phyloP scores from a whole-genome alignment of 352 stramenopile genomes.

The Phytophthora pistaciae region DNA sequence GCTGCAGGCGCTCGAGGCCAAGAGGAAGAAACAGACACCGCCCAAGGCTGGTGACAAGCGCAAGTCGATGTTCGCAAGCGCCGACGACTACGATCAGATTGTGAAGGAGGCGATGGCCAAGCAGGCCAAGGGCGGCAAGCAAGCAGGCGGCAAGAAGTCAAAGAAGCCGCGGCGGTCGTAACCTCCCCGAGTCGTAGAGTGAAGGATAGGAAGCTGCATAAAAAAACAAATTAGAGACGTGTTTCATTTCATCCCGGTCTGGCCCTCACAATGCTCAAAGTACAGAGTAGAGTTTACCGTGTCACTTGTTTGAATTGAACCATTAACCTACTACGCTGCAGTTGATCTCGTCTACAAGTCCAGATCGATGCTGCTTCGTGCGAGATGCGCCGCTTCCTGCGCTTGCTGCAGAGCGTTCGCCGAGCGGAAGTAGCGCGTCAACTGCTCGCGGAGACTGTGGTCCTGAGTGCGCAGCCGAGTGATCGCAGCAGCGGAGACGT shows the following conservation, averaged over 20 bases:
- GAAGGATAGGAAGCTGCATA: slow-evolving; percentile 24
- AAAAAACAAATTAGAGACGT: slow-evolving; percentile 31
- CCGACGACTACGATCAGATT: slow-evolving; percentile 82
- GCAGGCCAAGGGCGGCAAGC: slow-evolving; percentile 41
- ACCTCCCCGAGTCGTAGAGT: slow-evolving; percentile 17
- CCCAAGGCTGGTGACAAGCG: slow-evolving; percentile 58
- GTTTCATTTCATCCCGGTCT: slow-evolving; percentile 17
- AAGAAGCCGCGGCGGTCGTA: slow-evolving; percentile 53
- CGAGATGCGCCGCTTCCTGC: slow-evolving; percentile 52
- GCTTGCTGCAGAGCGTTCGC: slow-evolving; percentile 62
- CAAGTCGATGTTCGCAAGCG: slow-evolving; percentile 77
- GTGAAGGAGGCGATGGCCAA: slow-evolving; percentile 72
- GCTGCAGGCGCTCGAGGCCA: slow-evolving; percentile 41
- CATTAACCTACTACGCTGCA: slow-evolving; percentile 5
- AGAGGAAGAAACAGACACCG: slow-evolving; percentile 67
- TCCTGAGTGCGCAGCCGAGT: slow-evolving; percentile 36
- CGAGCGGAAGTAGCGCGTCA: slow-evolving; percentile 66
- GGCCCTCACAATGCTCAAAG: neutral
- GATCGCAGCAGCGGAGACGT: slow-evolving; percentile 29
- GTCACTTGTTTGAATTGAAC: slow-evolving; percentile 23
- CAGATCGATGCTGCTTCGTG: slow-evolving; percentile 34
- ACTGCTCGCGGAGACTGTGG: slow-evolving; percentile 47
- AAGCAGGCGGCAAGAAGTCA: slow-evolving; percentile 33
- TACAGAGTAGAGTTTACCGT: neutral
- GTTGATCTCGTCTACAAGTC: slow-evolving; percentile 27